Conservation (phyloP, 2,329 filamentous ascomycete species). For the Fusarium tuaranense region DNA sequence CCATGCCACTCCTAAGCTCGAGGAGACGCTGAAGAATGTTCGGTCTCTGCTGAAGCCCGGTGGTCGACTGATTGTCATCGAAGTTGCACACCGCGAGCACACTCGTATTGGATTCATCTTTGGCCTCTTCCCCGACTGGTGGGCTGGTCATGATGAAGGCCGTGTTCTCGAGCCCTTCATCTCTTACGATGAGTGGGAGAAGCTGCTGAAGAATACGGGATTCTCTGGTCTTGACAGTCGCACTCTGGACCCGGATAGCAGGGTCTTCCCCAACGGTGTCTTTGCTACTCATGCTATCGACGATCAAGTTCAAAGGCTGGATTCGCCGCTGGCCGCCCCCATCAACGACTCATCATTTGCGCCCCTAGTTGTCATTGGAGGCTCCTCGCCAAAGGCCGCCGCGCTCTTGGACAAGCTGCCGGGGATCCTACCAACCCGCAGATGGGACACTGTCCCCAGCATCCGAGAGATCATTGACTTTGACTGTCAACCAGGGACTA, state of each 20-base stretch:
- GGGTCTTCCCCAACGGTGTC: neutral
- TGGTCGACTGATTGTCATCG: constrained; percentile 14
- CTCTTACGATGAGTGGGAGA: neutral
- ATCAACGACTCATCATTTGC: neutral
- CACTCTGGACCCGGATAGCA: neutral
- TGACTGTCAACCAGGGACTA: neutral
- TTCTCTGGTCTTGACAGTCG: constrained; percentile 1
- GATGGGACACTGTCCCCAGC: neutral
- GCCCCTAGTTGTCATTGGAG: neutral
- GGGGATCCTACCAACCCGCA: neutral
- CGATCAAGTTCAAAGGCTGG: neutral
- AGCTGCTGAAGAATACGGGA: neutral
- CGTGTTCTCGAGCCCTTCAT: neutral
- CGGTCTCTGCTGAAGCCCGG: constrained; percentile 20
- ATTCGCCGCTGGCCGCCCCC: neutral
- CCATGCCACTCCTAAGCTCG: constrained; percentile 16
- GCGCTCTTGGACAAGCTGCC: neutral
- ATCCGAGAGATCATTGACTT: neutral
- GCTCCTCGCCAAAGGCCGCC: neutral
- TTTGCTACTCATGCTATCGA: neutral
- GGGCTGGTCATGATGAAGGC: constrained; percentile 1
- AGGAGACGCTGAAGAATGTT: constrained; percentile 10
- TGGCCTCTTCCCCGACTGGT: constrained; percentile 4
- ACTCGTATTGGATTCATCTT: constrained; percentile 1
- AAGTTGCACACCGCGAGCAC: neutral